Percentiles rank a stretch among this genome's conserved stretches.
These are phyloP conservation scores for Smallanthus sonchifolius DNA, from an alignment of 129 eudicot genomes.

Conservation along the genomic window DNA sequence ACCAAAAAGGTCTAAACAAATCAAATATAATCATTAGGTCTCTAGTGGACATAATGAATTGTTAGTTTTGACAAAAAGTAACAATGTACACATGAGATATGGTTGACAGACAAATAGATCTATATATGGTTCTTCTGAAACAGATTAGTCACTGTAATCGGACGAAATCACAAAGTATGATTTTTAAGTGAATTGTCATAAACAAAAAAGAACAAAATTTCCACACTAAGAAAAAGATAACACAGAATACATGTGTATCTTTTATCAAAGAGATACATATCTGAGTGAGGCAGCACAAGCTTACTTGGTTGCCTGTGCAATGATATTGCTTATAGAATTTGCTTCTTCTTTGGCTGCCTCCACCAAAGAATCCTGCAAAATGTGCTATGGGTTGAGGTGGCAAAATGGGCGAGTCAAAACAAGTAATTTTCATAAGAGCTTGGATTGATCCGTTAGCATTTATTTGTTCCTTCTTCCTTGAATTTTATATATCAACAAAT, in stretches of 20 bases:
- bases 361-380: slow-evolving; percentile 75
- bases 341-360: slow-evolving; percentile 92
- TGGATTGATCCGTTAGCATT: neutral
- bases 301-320: slow-evolving; percentile 89
- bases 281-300: neutral
- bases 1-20: too few species aligned
- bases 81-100: neutral
- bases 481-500: neutral
- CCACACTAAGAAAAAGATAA: slow-evolving; percentile 3
- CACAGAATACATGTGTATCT: slow-evolving; percentile 1
- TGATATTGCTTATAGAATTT: slow-evolving; percentile 70
- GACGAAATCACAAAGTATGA: neutral
- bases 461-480: neutral
- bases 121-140: too few species aligned
- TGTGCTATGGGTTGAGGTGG: neutral
- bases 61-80: neutral
- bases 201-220: neutral
- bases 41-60: too few species aligned
- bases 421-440: neutral
- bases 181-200: neutral
- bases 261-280: neutral
- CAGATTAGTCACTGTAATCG: neutral
- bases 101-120: neutral
- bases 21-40: too few species aligned
- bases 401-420: neutral